Evolutionary conservation across 768 basidiomycete genomes (phyloP).

Genomic region (Podaxis sp.): DNA sequence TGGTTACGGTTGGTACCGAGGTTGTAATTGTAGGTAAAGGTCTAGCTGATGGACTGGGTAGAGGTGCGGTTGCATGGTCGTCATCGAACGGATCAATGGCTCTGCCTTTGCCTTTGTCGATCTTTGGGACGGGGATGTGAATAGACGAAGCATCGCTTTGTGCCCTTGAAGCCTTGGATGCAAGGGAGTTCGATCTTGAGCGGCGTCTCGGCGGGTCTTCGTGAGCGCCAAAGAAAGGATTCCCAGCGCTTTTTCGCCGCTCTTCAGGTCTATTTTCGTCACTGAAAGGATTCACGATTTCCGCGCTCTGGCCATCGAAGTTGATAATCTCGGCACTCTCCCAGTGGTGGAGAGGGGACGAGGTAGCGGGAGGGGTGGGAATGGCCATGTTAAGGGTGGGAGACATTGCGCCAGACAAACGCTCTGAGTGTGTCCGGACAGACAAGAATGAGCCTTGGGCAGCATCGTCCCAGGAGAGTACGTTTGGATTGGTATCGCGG

Average conservation of each 20-base stretch:
- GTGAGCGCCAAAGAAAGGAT: constrained; percentile 41
- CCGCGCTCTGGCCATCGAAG: constrained; percentile 32
- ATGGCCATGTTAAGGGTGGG: constrained; percentile 51
- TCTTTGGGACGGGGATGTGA: constrained; percentile 7
- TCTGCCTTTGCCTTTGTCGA: constrained; percentile 17
- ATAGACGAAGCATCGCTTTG: constrained; percentile 1
- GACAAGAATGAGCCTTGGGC: constrained; percentile 9
- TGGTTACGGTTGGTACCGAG: background rate
- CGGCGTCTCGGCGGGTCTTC: constrained; percentile 22
- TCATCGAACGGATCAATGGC: constrained; percentile 43
- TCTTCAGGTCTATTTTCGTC: constrained; percentile 22
- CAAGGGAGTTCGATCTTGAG: constrained; percentile 39
- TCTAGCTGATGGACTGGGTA: background rate
- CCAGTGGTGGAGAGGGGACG: constrained; percentile 57
- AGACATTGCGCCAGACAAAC: constrained; percentile 42
- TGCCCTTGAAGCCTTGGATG: constrained; percentile 12
- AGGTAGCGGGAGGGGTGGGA: constrained; percentile 58
- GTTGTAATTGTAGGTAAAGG: background rate
- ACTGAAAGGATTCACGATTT: constrained; percentile 33
- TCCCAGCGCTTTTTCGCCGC: constrained; percentile 36
- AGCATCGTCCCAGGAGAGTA: constrained; percentile 6
- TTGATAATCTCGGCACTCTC: constrained; percentile 66
- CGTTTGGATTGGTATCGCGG: background rate
- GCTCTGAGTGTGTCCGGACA: constrained; percentile 9
- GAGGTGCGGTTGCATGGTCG: constrained; percentile 16